phyloP scores from a whole-genome alignment of 2,329 filamentous ascomycete species.

The Xylaria sp. region DNA sequence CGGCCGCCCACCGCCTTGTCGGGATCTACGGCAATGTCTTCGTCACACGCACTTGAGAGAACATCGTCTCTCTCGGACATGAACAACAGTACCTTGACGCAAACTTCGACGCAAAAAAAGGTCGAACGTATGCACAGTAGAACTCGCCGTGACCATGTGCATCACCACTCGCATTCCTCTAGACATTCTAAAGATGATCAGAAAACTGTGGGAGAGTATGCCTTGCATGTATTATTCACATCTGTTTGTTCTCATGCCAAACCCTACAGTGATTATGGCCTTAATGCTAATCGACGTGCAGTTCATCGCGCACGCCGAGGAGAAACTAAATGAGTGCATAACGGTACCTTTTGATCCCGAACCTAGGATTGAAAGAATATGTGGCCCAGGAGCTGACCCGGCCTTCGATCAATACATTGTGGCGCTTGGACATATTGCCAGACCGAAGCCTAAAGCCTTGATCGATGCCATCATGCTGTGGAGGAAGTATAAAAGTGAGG shows the following conservation, averaged over 20 bases:
- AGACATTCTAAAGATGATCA: constrained; percentile 77
- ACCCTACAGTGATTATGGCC: neutral
- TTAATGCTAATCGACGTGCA: constrained; percentile 52
- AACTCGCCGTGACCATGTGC: constrained; percentile 75
- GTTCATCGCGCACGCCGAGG: constrained; percentile 97
- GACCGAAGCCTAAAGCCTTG: constrained; percentile 90
- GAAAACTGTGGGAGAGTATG: constrained; percentile 98
- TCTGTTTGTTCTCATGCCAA: constrained; percentile 65
- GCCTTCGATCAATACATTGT: constrained; percentile 94
- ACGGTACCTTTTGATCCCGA: constrained; percentile 82
- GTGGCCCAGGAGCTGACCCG: constrained; percentile 86
- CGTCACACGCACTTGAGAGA: constrained; percentile 54
- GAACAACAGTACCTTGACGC: constrained; percentile 53
- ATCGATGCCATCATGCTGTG: constrained; percentile 99
- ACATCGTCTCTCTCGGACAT: constrained; percentile 59
- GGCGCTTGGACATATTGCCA: constrained; percentile 92
- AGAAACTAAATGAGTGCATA: constrained; percentile 91
- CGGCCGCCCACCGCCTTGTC: constrained; percentile 62
- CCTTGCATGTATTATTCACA: constrained; percentile 94
- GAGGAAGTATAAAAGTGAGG: constrained; percentile 95
- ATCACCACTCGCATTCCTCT: constrained; percentile 81
- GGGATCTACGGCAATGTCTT: constrained; percentile 52
- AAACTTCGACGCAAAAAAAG: constrained; percentile 61
- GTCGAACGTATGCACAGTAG: constrained; percentile 72
- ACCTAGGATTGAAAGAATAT: constrained; percentile 86